These are phyloP conservation scores for Puya raimondii DNA, from an alignment of 176 grass and related monocot genomes.

Conservation along the genomic window DNA sequence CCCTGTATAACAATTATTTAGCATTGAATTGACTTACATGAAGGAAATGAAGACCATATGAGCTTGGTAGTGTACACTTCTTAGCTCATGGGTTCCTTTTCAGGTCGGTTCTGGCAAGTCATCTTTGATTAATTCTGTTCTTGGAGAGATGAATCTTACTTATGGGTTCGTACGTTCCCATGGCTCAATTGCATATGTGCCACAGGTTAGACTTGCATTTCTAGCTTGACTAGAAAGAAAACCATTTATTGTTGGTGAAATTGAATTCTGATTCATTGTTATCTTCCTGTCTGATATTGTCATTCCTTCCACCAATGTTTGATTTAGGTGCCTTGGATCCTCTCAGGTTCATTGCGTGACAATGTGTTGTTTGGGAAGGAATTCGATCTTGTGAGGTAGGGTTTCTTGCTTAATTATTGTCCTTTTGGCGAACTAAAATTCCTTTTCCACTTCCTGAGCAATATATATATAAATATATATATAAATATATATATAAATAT, in stretches of 20 bases:
- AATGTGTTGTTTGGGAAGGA: conserved; percentile 90
- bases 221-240: neutral
- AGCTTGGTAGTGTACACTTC: neutral
- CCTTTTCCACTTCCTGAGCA: neutral
- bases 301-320: conserved; percentile 9
- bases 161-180: conserved; percentile 42
- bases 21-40: neutral
- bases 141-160: conserved; percentile 61
- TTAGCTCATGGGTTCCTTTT: conserved; percentile 16
- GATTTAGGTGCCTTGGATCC: conserved; percentile 83
- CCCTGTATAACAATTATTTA: neutral
- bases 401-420: conserved; percentile 8
- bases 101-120: conserved; percentile 98
- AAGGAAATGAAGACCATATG: neutral
- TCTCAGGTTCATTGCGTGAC: conserved; percentile 67
- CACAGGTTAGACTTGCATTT: conserved; percentile 48
- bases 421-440: neutral
- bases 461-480: no score
- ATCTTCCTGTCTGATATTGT: neutral
- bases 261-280: neutral
- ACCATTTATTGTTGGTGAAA: neutral
- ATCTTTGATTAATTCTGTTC: conserved; percentile 73
- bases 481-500: no score
- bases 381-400: conserved; percentile 60
- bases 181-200: conserved; percentile 68